phyloP scores from a whole-genome alignment of 768 basidiomycete species.

The Suillus cothurnatus region DNA sequence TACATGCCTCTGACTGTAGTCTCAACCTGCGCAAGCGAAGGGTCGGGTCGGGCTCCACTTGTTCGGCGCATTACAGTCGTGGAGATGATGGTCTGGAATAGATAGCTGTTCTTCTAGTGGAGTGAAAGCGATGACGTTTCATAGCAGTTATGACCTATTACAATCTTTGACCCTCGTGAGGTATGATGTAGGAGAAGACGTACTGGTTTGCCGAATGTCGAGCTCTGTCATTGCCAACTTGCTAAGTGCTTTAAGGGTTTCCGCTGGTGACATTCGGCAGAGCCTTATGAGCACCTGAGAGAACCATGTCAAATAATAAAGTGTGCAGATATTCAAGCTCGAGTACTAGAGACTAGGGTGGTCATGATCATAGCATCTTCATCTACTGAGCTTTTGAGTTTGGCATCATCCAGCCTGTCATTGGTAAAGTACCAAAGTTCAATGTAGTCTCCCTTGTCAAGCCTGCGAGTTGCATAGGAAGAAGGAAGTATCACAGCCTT shows the following conservation, averaged over 20 bases:
- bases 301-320: not conserved
- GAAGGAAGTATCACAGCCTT: too few relatives aligned
- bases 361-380: too few relatives aligned
- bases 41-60: not conserved
- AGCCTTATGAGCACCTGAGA: not conserved
- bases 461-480: too few relatives aligned
- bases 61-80: not conserved
- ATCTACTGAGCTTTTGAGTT: too few relatives aligned
- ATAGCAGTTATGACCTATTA: not conserved
- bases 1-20: not conserved
- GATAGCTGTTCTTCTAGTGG: not conserved
- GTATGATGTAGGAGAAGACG: not conserved
- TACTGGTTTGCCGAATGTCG: not conserved
- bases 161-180: not conserved
- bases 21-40: not conserved
- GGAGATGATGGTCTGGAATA: not conserved
- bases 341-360: not conserved
- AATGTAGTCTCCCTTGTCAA: too few relatives aligned
- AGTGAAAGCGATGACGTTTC: not conserved
- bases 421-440: too few relatives aligned
- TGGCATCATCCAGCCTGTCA: too few relatives aligned
- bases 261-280: not conserved
- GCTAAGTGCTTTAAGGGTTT: not conserved
- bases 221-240: not conserved
- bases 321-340: not conserved